Conservation (phyloP, 106 monocot species). For the Allium cepa region DNA sequence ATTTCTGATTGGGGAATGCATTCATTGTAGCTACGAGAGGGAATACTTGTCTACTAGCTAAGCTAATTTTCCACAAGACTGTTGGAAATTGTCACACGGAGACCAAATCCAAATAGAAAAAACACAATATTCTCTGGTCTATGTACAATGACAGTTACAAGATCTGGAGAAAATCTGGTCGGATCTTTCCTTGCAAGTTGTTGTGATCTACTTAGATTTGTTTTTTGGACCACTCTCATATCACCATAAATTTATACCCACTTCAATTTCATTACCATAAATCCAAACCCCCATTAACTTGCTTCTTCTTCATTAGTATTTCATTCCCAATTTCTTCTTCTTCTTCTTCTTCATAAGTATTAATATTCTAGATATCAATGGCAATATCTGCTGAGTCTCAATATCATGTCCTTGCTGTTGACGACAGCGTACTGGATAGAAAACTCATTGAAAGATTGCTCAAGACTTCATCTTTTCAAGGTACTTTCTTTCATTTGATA, state of each 20-base stretch:
- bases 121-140: no score
- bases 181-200: slow-evolving; percentile 5
- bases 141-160: no score
- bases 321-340: neutral
- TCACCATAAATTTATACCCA: neutral
- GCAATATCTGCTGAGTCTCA: slow-evolving; percentile 14
- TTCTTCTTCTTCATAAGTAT: neutral
- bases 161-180: slow-evolving; percentile 2
- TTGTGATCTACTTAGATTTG: slow-evolving; percentile 4
- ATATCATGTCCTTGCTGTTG: slow-evolving; percentile 70
- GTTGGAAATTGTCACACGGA: no score
- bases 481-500: slow-evolving; percentile 12
- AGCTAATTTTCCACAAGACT: no score
- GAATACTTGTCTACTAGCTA: no score
- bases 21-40: no score
- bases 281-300: neutral
- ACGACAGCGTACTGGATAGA: slow-evolving; percentile 62
- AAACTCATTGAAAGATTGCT: slow-evolving; percentile 71
- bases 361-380: slow-evolving; percentile 3
- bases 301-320: neutral
- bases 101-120: no score
- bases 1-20: no score
- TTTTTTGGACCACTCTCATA: neutral
- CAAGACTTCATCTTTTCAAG: slow-evolving; percentile 63
- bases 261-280: neutral